Conservation (phyloP, 352 stramenopile genomes). For the Phytophthora uliginosa region DNA sequence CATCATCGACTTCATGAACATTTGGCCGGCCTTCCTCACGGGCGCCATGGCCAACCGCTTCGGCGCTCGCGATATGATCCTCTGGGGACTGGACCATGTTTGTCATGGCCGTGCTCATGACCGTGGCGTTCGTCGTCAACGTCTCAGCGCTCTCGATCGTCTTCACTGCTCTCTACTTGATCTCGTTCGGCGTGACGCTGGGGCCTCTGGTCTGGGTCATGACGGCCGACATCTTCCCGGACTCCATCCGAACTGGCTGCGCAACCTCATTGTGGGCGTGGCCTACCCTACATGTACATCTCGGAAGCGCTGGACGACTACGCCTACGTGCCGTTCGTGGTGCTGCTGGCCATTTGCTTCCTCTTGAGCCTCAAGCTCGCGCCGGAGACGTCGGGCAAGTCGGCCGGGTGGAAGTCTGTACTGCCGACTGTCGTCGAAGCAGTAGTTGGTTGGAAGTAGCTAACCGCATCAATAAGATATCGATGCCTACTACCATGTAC, state of each 20-base stretch:
- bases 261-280: conserved; percentile 57
- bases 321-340: conserved; percentile 53
- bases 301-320: conserved; percentile 41
- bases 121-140: conserved; percentile 43
- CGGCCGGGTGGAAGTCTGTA: not conserved
- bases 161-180: conserved; percentile 15
- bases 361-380: conserved; percentile 32
- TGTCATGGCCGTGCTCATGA: conserved; percentile 50
- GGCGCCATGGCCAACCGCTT: conserved; percentile 46
- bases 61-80: conserved; percentile 50
- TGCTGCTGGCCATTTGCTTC: conserved; percentile 26
- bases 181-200: not conserved
- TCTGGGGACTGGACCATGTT: conserved; percentile 51
- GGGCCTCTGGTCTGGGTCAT: conserved; percentile 9
- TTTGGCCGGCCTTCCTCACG: conserved; percentile 8
- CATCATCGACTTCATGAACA: too few species aligned
- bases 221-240: conserved; percentile 16
- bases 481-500: not conserved
- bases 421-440: not conserved
- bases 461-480: not conserved
- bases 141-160: conserved; percentile 10
- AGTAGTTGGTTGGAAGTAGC: not conserved
- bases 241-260: conserved; percentile 39
- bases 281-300: conserved; percentile 63
- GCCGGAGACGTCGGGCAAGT: conserved; percentile 44